These are phyloP conservation scores for Penicillium sp. DNA, from an alignment of 2,329 filamentous ascomycete genomes.

Conservation along the genomic window DNA sequence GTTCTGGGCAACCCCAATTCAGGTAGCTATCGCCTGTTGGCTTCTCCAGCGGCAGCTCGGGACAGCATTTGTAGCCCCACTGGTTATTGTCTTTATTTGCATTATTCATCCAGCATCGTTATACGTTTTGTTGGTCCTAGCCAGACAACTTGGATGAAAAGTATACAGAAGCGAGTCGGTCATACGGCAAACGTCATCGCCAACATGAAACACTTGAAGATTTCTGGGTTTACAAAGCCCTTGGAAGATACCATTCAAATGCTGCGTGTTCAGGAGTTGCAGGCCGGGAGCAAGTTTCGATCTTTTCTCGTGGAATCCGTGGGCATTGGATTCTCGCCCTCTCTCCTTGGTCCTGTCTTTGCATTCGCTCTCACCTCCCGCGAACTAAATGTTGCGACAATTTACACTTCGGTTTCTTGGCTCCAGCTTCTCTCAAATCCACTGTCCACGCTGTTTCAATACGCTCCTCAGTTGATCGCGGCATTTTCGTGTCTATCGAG, in stretches of 20 bases:
- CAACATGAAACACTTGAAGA: neutral
- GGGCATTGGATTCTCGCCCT: neutral
- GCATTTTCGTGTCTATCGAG: neutral
- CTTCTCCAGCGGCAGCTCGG: constrained; percentile 21
- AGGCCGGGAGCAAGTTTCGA: neutral
- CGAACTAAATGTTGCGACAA: neutral
- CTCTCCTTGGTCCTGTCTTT: neutral
- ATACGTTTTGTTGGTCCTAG: neutral
- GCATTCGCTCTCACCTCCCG: neutral
- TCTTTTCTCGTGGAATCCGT: neutral
- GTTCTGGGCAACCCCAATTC: constrained; percentile 18
- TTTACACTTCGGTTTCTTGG: neutral
- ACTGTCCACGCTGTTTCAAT: neutral
- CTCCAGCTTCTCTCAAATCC: neutral
- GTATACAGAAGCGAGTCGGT: neutral
- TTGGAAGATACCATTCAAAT: neutral
- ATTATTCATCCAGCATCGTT: neutral
- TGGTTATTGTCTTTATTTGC: constrained; percentile 18
- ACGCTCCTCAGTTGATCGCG: neutral
- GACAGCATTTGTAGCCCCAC: constrained; percentile 22
- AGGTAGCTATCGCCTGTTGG: constrained; percentile 19
- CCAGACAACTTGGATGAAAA: neutral
- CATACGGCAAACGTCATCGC: neutral
- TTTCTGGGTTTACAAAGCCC: neutral
- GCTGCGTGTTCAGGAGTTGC: neutral